Percentiles rank a stretch among this genome's conserved stretches.
phyloP scores from a whole-genome alignment of 441 rosid genomes.

The Adansonia rubrostipa region DNA sequence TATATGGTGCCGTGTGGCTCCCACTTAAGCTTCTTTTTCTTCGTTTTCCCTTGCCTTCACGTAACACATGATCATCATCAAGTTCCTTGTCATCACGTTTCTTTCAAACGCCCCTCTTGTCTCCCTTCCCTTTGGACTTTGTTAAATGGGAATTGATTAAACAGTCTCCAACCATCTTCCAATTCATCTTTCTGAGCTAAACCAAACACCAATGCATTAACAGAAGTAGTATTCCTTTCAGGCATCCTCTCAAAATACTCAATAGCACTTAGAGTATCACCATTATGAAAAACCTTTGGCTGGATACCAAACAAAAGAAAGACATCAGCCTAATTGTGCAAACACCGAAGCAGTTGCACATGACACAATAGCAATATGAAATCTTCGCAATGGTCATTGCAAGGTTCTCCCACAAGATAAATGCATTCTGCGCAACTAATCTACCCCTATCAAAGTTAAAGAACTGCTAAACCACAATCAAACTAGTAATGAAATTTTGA shows the following conservation, averaged over 20 bases:
- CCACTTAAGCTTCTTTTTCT: no score
- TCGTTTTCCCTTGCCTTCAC: slow-evolving; percentile 28
- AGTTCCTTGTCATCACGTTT: slow-evolving; percentile 29
- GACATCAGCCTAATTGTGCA: no score
- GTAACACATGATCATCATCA: slow-evolving; percentile 36
- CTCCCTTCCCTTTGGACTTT: neutral
- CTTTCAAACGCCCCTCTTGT: slow-evolving; percentile 25
- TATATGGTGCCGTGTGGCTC: no score
- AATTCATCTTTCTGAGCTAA: slow-evolving; percentile 20
- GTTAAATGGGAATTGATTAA: slow-evolving; percentile 26
- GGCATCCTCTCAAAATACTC: slow-evolving; percentile 27
- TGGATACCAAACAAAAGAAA: no score
- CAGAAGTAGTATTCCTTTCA: slow-evolving; percentile 7
- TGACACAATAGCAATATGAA: no score
- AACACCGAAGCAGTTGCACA: no score
- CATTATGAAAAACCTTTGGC: slow-evolving; percentile 3
- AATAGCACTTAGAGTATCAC: slow-evolving; percentile 21
- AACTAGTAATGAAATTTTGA: no score
- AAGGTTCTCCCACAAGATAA: no score
- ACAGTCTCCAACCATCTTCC: slow-evolving; percentile 27
- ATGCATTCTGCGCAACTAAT: no score
- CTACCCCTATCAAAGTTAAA: no score
- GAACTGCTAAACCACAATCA: no score
- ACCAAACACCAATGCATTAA: slow-evolving; percentile 22
- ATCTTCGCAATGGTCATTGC: no score